A percentile compares a stretch with the other conserved stretches of the same genome.
These are phyloP conservation scores for Suillus placidus DNA, from an alignment of 768 basidiomycete species.

Conservation along the genomic window DNA sequence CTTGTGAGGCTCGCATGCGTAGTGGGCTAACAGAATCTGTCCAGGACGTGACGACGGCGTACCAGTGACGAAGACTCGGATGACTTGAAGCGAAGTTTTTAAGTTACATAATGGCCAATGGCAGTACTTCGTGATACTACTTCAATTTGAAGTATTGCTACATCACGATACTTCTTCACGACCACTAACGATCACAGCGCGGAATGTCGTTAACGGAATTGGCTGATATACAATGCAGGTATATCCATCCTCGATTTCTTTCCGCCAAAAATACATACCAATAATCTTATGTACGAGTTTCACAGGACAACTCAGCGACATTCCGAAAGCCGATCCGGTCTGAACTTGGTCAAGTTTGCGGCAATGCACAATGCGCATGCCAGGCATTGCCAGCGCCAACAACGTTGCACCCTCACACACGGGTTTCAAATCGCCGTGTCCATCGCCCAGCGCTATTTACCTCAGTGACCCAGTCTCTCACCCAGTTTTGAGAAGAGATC, in stretches of 20 bases:
- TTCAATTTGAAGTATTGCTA: too few relatives aligned
- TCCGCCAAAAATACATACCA: neutral
- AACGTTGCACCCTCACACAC: slow-evolving; percentile 2
- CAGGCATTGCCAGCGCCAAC: neutral
- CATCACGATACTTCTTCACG: too few relatives aligned
- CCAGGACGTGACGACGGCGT: too few relatives aligned
- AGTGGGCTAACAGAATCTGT: too few relatives aligned
- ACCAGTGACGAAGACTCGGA: too few relatives aligned
- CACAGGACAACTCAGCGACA: neutral
- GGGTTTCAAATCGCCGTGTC: neutral
- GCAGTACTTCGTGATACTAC: too few relatives aligned
- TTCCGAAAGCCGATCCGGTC: neutral
- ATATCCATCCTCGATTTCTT: neutral
- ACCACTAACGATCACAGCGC: too few relatives aligned
- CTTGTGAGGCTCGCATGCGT: too few relatives aligned
- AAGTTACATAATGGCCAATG: too few relatives aligned
- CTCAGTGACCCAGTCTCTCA: neutral
- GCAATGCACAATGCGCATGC: neutral
- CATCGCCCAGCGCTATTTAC: neutral
- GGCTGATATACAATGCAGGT: neutral
- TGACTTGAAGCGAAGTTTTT: too few relatives aligned
- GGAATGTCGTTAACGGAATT: too few relatives aligned
- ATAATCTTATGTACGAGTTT: neutral
- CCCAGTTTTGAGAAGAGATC: neutral
- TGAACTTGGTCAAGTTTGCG: neutral